Conservation (phyloP, 768 basidiomycete genomes). For the Lactarius hatsudake region DNA sequence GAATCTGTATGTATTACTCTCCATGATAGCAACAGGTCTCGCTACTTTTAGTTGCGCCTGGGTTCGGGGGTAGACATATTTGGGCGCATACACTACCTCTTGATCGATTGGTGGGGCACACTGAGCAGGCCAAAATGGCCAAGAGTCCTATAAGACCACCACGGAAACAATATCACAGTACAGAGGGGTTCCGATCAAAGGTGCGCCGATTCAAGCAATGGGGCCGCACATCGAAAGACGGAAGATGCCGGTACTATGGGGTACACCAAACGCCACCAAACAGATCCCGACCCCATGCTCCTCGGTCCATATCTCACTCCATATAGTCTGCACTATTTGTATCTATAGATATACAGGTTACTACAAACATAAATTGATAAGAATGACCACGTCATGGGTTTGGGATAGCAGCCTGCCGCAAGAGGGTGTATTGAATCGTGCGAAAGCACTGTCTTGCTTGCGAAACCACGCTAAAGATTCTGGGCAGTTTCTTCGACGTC, state of each 20-base stretch:
- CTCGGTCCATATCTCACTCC: neutral
- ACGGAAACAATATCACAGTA: neutral
- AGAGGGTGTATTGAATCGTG: conserved; percentile 9
- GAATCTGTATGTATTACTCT: neutral
- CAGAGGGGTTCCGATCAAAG: neutral
- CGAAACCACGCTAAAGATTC: neutral
- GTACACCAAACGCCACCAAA: neutral
- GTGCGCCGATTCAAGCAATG: neutral
- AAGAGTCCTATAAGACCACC: neutral
- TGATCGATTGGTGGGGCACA: neutral
- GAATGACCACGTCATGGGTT: conserved; percentile 4
- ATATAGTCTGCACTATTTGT: neutral
- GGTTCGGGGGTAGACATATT: neutral
- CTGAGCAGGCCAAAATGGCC: neutral
- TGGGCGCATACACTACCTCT: neutral
- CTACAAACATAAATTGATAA: neutral
- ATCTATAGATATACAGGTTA: neutral
- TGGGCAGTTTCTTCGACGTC: neutral
- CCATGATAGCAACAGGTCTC: neutral
- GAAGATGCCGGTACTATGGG: neutral
- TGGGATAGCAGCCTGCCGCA: conserved; percentile 4
- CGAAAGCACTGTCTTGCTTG: conserved; percentile 3
- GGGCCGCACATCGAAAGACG: neutral
- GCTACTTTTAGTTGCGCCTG: neutral
- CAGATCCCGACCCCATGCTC: neutral